Conservation (phyloP, 495 filamentous ascomycete species). For the Hyaloscypha bicolor region DNA sequence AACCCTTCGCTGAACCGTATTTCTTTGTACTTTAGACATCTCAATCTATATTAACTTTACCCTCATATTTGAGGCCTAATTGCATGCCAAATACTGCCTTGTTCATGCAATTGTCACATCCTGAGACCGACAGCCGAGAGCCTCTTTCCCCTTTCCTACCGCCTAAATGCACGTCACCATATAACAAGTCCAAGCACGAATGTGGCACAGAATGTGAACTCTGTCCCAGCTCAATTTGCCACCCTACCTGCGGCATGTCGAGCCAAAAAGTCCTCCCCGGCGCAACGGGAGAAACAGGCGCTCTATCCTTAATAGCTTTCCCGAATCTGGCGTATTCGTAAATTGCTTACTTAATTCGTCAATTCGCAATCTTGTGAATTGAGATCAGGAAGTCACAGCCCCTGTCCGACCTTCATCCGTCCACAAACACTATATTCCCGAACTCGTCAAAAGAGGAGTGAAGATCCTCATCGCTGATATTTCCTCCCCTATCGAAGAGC, state of each 20-base stretch:
- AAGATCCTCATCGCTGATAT: slow-evolving; percentile 51
- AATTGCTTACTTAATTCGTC: not conserved
- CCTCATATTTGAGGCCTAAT: too few relatives aligned
- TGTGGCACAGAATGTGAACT: too few relatives aligned
- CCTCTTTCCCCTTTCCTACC: too few relatives aligned
- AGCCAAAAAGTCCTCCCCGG: slow-evolving; percentile 33
- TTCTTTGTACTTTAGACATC: too few relatives aligned
- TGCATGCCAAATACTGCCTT: too few relatives aligned
- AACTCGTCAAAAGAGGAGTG: slow-evolving; percentile 48
- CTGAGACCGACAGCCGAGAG: too few relatives aligned
- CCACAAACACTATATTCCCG: slow-evolving; percentile 47
- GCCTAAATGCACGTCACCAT: too few relatives aligned
- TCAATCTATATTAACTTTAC: too few relatives aligned
- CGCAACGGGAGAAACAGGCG: slow-evolving; percentile 40
- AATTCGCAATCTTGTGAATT: not conserved
- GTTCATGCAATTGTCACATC: too few relatives aligned
- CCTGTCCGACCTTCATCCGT: slow-evolving; percentile 52
- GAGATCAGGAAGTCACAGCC: slow-evolving; percentile 48
- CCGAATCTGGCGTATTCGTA: slow-evolving; percentile 33
- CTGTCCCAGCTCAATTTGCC: too few relatives aligned
- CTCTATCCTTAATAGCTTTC: slow-evolving; percentile 34
- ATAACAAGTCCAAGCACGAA: too few relatives aligned
- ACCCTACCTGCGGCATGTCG: not conserved
- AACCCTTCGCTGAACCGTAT: too few relatives aligned
- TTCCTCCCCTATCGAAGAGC: slow-evolving; percentile 45